phyloP scores from a whole-genome alignment of 192 early-diverging fungal genomes.

The Backusella tuberculispora region DNA sequence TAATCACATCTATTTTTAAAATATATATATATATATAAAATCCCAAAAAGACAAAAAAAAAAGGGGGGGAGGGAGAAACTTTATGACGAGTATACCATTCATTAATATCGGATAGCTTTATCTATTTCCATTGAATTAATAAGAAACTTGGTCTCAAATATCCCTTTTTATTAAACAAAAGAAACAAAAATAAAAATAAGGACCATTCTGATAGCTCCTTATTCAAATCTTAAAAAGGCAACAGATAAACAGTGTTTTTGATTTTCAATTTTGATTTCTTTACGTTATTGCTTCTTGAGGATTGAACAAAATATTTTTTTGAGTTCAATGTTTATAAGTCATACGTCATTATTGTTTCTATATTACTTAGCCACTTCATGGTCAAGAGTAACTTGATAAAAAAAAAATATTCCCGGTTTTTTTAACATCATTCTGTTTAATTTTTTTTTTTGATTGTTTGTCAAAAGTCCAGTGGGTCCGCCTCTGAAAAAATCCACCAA shows the following conservation, averaged over 20 bases:
- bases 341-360: neutral
- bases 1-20: neutral
- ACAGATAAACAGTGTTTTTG: slow-evolving; percentile 8
- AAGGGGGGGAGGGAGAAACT: neutral
- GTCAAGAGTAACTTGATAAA: neutral
- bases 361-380: neutral
- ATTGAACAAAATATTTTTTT: neutral
- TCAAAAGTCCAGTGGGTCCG: neutral
- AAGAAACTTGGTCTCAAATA: neutral
- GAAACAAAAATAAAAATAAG: neutral
- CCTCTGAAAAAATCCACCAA: too few species aligned
- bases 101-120: neutral
- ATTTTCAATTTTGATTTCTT: neutral
- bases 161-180: neutral
- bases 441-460: neutral
- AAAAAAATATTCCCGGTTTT: neutral
- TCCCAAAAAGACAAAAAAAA: too few species aligned
- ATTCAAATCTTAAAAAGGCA: slow-evolving; percentile 3
- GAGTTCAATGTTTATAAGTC: neutral
- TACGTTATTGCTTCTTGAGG: neutral
- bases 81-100: neutral
- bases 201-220: neutral
- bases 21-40: too few species aligned
- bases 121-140: neutral
- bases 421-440: neutral